Conservation (phyloP, 2,329 filamentous ascomycete species). For the Chrysoporthe austroafricana region DNA sequence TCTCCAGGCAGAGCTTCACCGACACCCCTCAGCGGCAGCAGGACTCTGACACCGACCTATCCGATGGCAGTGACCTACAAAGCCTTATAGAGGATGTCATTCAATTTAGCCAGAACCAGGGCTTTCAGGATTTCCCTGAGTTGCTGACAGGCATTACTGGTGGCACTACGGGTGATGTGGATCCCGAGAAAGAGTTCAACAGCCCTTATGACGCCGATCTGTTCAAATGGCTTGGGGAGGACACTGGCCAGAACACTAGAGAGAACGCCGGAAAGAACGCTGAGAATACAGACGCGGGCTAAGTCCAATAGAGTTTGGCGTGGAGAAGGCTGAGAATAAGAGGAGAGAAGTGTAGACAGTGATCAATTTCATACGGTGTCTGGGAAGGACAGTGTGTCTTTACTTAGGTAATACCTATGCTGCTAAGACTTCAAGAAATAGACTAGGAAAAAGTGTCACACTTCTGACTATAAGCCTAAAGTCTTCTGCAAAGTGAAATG, state of each 20-base stretch:
- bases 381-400: background rate
- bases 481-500: too few relatives aligned
- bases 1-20: background rate
- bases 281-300: background rate
- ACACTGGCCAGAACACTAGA: background rate
- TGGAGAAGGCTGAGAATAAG: background rate
- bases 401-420: too few relatives aligned
- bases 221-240: background rate
- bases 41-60: background rate
- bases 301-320: background rate
- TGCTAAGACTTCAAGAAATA: too few relatives aligned
- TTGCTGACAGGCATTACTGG: background rate
- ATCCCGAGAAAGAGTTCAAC: background rate
- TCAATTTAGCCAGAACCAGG: background rate
- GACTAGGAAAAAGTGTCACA: too few relatives aligned
- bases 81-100: background rate
- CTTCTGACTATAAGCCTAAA: too few relatives aligned
- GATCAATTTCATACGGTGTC: background rate
- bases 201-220: background rate
- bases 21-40: background rate
- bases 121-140: background rate
- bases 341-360: background rate
- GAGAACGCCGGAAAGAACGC: too few relatives aligned
- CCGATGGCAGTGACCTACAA: background rate
- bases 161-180: background rate